Percentiles rank a stretch among this genome's conserved stretches.
Evolutionary conservation across 176 grass and related monocot genomes (phyloP).

Genomic region (Rhynchospora breviuscula): DNA sequence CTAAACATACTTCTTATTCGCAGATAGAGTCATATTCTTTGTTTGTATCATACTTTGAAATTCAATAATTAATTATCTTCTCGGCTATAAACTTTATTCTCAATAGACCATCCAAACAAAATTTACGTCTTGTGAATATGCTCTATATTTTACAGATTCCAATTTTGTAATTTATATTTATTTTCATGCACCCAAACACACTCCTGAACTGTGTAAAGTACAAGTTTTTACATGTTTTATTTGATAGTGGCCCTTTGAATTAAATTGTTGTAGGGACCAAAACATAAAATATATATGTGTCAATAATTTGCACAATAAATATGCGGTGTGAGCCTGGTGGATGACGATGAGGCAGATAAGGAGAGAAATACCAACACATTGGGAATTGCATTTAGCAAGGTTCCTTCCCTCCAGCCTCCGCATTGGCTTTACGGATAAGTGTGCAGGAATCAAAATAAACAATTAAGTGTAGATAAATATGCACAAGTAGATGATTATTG

Average conservation of each 20-base stretch:
- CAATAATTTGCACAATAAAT: conserved; percentile 1
- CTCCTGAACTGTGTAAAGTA: too few species aligned
- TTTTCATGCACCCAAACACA: too few species aligned
- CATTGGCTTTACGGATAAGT: conserved; percentile 9
- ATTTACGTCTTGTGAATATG: too few species aligned
- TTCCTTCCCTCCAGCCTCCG: neutral
- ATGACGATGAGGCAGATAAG: conserved; percentile 10
- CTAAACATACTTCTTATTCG: too few species aligned
- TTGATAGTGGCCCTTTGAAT: neutral
- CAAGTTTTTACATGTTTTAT: too few species aligned
- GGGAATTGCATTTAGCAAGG: conserved; percentile 15
- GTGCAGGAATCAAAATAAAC: conserved; percentile 10
- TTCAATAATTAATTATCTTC: too few species aligned
- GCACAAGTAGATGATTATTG: conserved; percentile 8
- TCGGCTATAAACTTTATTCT: too few species aligned
- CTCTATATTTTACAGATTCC: too few species aligned
- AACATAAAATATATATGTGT: neutral
- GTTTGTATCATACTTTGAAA: too few species aligned
- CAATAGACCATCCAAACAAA: too few species aligned
- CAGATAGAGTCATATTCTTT: too few species aligned
- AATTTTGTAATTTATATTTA: too few species aligned
- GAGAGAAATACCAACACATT: neutral
- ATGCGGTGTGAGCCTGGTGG: neutral
- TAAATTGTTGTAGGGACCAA: neutral
- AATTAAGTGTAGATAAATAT: neutral